Evolutionary conservation across 169 alveolate species (phyloP).

Genomic region (Fabrea salina): DNA sequence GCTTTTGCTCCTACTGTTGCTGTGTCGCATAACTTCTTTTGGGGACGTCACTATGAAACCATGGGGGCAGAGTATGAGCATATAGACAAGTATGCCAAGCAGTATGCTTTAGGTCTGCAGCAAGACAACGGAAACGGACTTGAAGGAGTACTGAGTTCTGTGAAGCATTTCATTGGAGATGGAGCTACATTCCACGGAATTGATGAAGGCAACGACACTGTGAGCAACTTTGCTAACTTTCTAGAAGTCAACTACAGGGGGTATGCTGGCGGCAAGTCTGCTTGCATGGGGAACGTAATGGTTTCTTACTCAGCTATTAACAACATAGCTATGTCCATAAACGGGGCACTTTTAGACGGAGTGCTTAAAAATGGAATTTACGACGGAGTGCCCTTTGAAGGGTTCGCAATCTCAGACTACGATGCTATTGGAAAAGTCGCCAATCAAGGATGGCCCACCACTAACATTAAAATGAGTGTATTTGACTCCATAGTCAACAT

Average conservation of each 20-base stretch:
- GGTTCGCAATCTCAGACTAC: slow-evolving; percentile 42
- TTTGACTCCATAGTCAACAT: slow-evolving; percentile 23
- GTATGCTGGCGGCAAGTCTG: slow-evolving; percentile 36
- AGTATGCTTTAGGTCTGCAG: slow-evolving; percentile 25
- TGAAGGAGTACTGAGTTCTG: slow-evolving; percentile 32
- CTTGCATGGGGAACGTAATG: slow-evolving; percentile 40
- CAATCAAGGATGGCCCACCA: slow-evolving; percentile 40
- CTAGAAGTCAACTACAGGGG: slow-evolving; percentile 29
- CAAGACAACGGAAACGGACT: slow-evolving; percentile 13
- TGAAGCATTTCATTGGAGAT: slow-evolving; percentile 48
- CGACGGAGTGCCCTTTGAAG: slow-evolving; percentile 29
- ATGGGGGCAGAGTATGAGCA: slow-evolving; percentile 24
- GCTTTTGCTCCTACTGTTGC: slow-evolving; percentile 51
- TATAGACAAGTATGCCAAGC: slow-evolving; percentile 32
- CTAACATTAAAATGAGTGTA: slow-evolving; percentile 31
- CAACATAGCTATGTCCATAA: slow-evolving; percentile 40
- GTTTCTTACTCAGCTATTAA: slow-evolving; percentile 43
- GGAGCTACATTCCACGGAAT: slow-evolving; percentile 39
- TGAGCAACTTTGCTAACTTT: slow-evolving; percentile 21
- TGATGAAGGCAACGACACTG: slow-evolving; percentile 39
- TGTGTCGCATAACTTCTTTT: slow-evolving; percentile 42
- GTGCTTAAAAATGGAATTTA: slow-evolving; percentile 28
- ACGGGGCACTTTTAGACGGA: no score
- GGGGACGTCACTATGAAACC: slow-evolving; percentile 54
- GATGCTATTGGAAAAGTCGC: slow-evolving; percentile 35